phyloP scores from a whole-genome alignment of 306 rosid genomes.

The Herpetospermum pedunculosum region DNA sequence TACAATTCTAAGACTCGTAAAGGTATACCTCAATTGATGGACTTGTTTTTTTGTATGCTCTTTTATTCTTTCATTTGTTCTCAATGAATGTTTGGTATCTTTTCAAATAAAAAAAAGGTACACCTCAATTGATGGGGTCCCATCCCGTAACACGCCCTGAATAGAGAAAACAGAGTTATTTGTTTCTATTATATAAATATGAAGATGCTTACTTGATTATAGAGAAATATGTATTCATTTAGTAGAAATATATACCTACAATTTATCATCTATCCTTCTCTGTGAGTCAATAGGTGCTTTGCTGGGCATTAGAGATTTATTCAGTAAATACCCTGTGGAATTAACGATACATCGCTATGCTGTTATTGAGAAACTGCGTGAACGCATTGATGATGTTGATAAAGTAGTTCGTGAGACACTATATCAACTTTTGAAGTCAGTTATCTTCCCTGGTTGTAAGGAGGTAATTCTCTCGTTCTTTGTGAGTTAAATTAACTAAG shows the following conservation, averaged over 20 bases:
- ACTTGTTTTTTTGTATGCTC: too few relatives aligned
- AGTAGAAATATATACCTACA: neutral
- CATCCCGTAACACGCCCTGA: neutral
- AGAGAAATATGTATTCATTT: neutral
- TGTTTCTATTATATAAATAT: neutral
- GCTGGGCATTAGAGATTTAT: constrained; percentile 68
- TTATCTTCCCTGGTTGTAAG: constrained; percentile 61
- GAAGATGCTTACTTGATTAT: neutral
- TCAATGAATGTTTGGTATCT: too few relatives aligned
- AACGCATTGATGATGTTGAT: constrained; percentile 72
- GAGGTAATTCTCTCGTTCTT: constrained; percentile 34
- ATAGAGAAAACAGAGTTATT: neutral
- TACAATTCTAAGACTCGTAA: constrained; percentile 72
- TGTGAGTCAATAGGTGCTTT: constrained; percentile 47
- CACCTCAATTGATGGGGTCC: too few relatives aligned
- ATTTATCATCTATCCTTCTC: neutral
- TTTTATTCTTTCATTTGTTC: too few relatives aligned
- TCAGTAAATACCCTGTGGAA: constrained; percentile 54
- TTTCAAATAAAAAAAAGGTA: too few relatives aligned
- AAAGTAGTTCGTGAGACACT: constrained; percentile 57
- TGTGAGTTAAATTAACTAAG: neutral
- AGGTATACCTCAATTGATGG: constrained; percentile 39
- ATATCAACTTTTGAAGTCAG: constrained; percentile 53
- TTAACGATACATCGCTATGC: constrained; percentile 53
- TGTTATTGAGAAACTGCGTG: constrained; percentile 60